Percentiles rank a stretch among this genome's conserved stretches.
These are phyloP conservation scores for Thielaviopsis euricoi DNA, from an alignment of 2,329 filamentous ascomycete species.

Conservation along the genomic window DNA sequence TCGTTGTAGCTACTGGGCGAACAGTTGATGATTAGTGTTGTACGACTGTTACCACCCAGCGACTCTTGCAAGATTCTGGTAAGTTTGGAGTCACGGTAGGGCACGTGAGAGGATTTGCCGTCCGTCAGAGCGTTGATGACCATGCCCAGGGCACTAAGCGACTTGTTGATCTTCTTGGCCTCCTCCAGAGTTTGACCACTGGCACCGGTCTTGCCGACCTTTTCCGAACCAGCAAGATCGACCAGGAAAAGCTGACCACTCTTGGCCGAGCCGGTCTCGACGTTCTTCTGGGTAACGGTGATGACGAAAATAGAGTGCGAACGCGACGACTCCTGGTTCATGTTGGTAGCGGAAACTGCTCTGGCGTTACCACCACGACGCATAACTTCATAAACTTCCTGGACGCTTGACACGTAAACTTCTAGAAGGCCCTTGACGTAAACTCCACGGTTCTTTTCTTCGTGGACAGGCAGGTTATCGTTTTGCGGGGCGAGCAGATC, in stretches of 20 bases:
- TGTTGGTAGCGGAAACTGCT: slow-evolving; percentile 92
- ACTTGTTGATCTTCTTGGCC: slow-evolving; percentile 99
- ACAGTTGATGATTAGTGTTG: slow-evolving; percentile 97
- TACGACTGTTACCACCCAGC: slow-evolving; percentile 90
- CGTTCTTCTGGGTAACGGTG: slow-evolving; percentile 93
- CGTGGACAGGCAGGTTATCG: slow-evolving; percentile 93
- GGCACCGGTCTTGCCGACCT: slow-evolving; percentile 95
- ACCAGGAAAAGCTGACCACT: slow-evolving; percentile 94
- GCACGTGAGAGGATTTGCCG: slow-evolving; percentile 89
- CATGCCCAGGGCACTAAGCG: slow-evolving; percentile 93
- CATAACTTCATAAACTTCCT: slow-evolving; percentile 95
- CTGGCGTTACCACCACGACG: slow-evolving; percentile 76
- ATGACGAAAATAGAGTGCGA: slow-evolving; percentile 98
- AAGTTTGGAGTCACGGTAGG: slow-evolving; percentile 95
- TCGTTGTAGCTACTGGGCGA: slow-evolving; percentile 99
- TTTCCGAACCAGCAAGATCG: slow-evolving; percentile 95
- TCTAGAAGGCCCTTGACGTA: slow-evolving; percentile 93
- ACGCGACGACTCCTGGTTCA: slow-evolving; percentile 96
- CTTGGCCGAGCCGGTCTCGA: slow-evolving; percentile 89
- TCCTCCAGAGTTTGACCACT: slow-evolving; percentile 95
- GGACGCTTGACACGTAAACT: slow-evolving; percentile 88
- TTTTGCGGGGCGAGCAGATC: slow-evolving; percentile 86
- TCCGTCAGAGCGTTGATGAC: slow-evolving; percentile 97
- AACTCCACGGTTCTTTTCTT: slow-evolving; percentile 89
- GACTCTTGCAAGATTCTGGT: slow-evolving; percentile 95